Evolutionary conservation across 768 basidiomycete genomes (phyloP), one percentile per base, ranked within the genome.

Genomic region (Pisolithus tinctorius): DNA sequence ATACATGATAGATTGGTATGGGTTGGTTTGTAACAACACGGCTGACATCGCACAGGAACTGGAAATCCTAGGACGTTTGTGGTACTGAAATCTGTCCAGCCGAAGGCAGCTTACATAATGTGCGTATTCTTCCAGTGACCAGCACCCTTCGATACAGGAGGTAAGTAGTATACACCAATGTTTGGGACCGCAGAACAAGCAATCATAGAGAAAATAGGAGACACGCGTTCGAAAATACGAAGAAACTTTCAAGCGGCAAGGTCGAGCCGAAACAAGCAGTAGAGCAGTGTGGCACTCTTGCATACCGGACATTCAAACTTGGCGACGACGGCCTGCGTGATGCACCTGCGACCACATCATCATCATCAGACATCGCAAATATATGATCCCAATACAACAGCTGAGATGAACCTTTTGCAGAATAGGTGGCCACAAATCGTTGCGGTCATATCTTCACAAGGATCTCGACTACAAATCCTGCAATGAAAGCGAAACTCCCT

Each of bases 361-460:
- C 34, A 16, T 6, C 20, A 16, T 54, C 14, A 41, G 17, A 9
- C 17, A 40, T 20, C 4, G 29, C 17, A 6, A 13, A 10, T 34
- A 34, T 13, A 11, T 13, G 10, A 42, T 37, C 36, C n/a, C n/a
- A 41, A n/a, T 39, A 25, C 4, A 37, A 41, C 11, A 9, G 17
- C 17, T 3, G 40, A 57, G 45, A 63, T 75, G 26, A 51, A 81
- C 82, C 69, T 51, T 49, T 78, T 72, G 57, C 82, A 84, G 56
- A 84, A 84, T 14, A 84, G 56, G 54, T 84, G 82, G 2, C 82
- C 82, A 57, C 82, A 84, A 63, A 80, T 76, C 3, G 78, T 81
- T 17, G 75, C 80, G 2, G 78, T 82, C 41, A 75, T 72, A 51
- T 81, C 73, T 30, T 74, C 71, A 47, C 78, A 79, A 1, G 74